phyloP scores from a whole-genome alignment of 2,329 filamentous ascomycete genomes.

The Exophiala xenobiotica region DNA sequence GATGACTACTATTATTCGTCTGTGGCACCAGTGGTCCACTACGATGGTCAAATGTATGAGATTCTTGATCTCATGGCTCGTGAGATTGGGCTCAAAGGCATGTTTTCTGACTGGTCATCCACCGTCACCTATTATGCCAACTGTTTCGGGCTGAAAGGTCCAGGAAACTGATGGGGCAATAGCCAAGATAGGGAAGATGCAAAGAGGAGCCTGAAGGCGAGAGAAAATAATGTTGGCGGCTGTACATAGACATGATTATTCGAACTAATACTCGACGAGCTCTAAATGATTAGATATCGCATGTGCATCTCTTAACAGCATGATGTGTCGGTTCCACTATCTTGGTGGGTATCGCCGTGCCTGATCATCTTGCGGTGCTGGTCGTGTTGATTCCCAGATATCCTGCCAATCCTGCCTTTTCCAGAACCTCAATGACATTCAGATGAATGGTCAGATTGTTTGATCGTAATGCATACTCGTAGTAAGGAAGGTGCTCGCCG shows the following conservation, averaged over 20 bases:
- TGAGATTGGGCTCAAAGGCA: constrained; percentile 59
- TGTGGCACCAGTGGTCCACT: constrained; percentile 55
- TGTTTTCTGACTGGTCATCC: constrained; percentile 70
- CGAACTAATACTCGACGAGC: background rate
- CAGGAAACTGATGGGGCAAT: constrained; percentile 1
- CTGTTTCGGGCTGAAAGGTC: constrained; percentile 53
- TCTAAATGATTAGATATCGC: background rate
- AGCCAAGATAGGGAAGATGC: background rate
- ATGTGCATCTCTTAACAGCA: background rate
- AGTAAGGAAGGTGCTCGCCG: constrained; percentile 54
- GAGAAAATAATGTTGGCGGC: background rate
- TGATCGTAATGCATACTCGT: constrained; percentile 49
- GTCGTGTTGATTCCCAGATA: constrained; percentile 17
- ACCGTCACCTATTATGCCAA: constrained; percentile 71
- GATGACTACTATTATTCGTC: constrained; percentile 54
- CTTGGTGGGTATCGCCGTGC: no score
- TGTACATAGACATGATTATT: background rate
- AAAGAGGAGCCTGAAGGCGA: background rate
- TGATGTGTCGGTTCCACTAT: background rate
- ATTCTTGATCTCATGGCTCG: constrained; percentile 64
- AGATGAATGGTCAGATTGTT: constrained; percentile 42
- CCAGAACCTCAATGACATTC: constrained; percentile 14
- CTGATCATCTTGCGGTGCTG: background rate
- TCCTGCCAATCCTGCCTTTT: constrained; percentile 11
- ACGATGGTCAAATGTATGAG: constrained; percentile 66